Conservation (phyloP, 768 basidiomycete species). For the Rubroboletus pulcherrimus region DNA sequence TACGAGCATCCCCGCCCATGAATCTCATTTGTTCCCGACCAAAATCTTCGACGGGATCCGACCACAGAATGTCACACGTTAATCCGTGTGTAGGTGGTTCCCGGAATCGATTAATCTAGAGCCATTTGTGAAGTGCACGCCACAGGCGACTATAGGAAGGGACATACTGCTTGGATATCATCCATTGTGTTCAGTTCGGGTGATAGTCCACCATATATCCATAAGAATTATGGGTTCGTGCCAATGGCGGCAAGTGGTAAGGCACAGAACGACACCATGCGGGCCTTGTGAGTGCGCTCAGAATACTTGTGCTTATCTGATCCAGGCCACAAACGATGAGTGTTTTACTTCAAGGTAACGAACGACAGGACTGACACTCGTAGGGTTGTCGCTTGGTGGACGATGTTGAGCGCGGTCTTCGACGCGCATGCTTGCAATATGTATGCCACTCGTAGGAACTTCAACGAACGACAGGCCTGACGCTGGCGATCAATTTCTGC, state of each 20-base stretch:
- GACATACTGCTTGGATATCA: slow-evolving; percentile 79
- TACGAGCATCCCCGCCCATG: slow-evolving; percentile 96
- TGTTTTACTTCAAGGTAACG: not conserved
- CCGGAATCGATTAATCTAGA: slow-evolving; percentile 92
- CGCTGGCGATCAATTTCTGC: slow-evolving; percentile 99
- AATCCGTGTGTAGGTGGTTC: slow-evolving; percentile 96
- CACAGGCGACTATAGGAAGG: not conserved
- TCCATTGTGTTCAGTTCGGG: slow-evolving; percentile 95
- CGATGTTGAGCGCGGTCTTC: too few relatives aligned
- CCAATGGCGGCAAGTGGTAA: slow-evolving; percentile 86
- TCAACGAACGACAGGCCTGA: slow-evolving; percentile 98
- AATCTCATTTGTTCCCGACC: slow-evolving; percentile 88
- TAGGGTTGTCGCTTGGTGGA: too few relatives aligned
- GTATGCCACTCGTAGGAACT: slow-evolving; percentile 41
- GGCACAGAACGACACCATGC: slow-evolving; percentile 96
- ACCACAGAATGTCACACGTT: slow-evolving; percentile 99
- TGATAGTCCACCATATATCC: slow-evolving; percentile 95
- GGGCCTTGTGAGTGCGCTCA: slow-evolving; percentile 92
- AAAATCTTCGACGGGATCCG: slow-evolving; percentile 97
- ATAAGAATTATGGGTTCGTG: slow-evolving; percentile 99
- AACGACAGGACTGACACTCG: slow-evolving; percentile 64
- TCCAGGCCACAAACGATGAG: not conserved
- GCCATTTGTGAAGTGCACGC: not conserved
- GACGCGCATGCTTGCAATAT: too few relatives aligned
- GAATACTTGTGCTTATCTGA: slow-evolving; percentile 98